phyloP scores from a whole-genome alignment of 2,329 filamentous ascomycete genomes.

The Nemania bipapillata region DNA sequence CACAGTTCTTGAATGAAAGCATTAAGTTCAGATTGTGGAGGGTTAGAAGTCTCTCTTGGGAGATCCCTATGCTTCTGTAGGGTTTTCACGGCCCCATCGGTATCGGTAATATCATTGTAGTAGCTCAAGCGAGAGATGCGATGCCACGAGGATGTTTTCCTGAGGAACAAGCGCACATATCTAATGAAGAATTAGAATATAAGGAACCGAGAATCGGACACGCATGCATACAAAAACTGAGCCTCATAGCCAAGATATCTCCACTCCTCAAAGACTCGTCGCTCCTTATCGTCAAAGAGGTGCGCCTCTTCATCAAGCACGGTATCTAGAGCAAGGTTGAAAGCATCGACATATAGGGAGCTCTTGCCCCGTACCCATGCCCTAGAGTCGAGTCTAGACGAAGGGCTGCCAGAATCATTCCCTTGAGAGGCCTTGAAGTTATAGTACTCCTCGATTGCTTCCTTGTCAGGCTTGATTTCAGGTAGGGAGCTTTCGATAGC shows the following conservation, averaged over 20 bases:
- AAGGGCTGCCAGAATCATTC: conserved; percentile 58
- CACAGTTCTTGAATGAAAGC: conserved; percentile 56
- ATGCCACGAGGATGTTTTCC: conserved; percentile 93
- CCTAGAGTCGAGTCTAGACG: conserved; percentile 62
- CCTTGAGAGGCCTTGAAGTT: conserved; percentile 69
- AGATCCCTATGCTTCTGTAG: conserved; percentile 70
- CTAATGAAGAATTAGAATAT: conserved; percentile 57
- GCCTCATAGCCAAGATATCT: conserved; percentile 78
- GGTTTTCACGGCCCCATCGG: conserved; percentile 70
- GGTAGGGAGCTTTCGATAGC: conserved; percentile 79
- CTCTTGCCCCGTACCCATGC: conserved; percentile 80
- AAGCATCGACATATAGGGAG: conserved; percentile 96
- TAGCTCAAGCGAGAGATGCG: conserved; percentile 81
- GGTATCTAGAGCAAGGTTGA: conserved; percentile 89
- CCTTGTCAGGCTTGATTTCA: conserved; percentile 70
- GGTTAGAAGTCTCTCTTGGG: conserved; percentile 54
- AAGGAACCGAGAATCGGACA: neutral
- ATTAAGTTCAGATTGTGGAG: conserved; percentile 40
- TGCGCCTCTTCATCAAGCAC: conserved; percentile 90
- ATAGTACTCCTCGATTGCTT: conserved; percentile 84
- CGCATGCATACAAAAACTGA: conserved; percentile 81
- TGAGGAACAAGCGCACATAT: conserved; percentile 90
- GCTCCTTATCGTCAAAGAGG: conserved; percentile 84
- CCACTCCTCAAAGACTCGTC: conserved; percentile 81
- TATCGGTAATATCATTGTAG: conserved; percentile 81